Base-by-base conservation (phyloP, 2,329 filamentous ascomycete species). In the Microcyclosporella mali region DNA sequence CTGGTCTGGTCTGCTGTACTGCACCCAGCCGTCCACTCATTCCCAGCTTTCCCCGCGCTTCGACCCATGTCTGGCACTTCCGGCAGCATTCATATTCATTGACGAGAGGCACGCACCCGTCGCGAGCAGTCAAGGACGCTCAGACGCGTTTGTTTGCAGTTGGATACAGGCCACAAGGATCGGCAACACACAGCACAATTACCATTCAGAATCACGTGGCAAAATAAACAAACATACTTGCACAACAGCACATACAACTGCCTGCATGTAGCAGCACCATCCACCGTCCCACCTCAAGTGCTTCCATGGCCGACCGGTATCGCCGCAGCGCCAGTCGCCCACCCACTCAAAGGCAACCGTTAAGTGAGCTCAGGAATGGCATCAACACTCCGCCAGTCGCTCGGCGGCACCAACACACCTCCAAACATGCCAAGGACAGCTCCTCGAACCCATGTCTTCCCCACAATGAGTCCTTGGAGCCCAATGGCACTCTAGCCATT, bases 391-490 rank as follows among this genome's bases (percentile, higher is more conserved):
- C 56, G 9, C 54, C 57, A 6, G 40, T 53, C 10, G 36, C 41
- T 3, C 49, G 48, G 38, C 51, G 38, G 40, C 44, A 46, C 31
- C 4, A 27, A 6, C 40, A 16, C 19, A 36, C 37, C 35, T n/a
- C 29, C 28, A 51, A 40, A 29, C 31, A 44, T 19, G 16, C 12
- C 42, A 61, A 58, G 41, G 36, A 34, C 16, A 33, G 48, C 18
- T 49, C 50, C 9, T 52, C 47, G 1, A 55, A 27, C 41, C 50
- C 29, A 15, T 43, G 29, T 47, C 53, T 63, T 2, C 66, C 70
- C 1, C 68, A 69, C 59, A 70, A 70, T 44, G 66, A 70, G 56
- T 70, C 67, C 2, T 55, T 70, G 30, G 62, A 66, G 9, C 59
- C 66, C 10, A 70, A 72, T 54, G 66, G 68, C 35, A 66, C 65